Base-by-base conservation (phyloP, 2,329 filamentous ascomycete genomes). In the Tolypocladium capitatum region DNA sequence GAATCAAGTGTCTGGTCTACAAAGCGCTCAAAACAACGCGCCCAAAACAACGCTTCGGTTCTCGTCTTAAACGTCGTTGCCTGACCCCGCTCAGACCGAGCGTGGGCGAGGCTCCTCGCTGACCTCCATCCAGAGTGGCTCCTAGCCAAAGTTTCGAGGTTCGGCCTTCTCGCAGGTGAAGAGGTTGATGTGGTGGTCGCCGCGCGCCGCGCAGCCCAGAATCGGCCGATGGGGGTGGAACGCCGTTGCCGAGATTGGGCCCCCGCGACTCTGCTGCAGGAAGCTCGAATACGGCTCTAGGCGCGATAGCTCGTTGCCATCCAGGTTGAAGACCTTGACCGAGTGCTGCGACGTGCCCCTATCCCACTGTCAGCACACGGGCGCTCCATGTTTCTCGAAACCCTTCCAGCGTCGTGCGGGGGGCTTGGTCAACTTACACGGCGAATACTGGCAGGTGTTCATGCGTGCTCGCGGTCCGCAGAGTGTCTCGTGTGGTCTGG, bases 381-480 rank as follows among this genome's bases (percentile, higher is more conserved):
- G 2, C 6, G 24, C 16, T 13, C 9, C 5, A 27, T 10, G 20
- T 28, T 28, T 21, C 30, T 31, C 14, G 51, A 49, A 43, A 27
- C 18, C 40, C n/a, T 28, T 31, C 38, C 42, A 16, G 16, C 28
- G 34, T 38, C 45, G 24, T 50, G 27, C 33, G n/a, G 24, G 24
- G 36, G 46, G 21, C n/a, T 16, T 21, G 20, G 21, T 33, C 28
- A 42, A 80, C 84, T 75, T 82, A 90, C 84, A 90, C 80, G 56
- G 88, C 88, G 70, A 98, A 96, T 13, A 98, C 90, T 27, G 92
- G 92, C 47, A 94, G 80, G 66, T 98, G 92, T 66, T 98, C 92
- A 64, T 98, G 92, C 38, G 92, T 90, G 63, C 86, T 92, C 49
- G 94, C 76, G 18, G 87, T 94, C 48, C 89, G 80, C 51, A 95